Conservation (phyloP, 2,329 filamentous ascomycete genomes). For the Cryphonectria carpinicola region DNA sequence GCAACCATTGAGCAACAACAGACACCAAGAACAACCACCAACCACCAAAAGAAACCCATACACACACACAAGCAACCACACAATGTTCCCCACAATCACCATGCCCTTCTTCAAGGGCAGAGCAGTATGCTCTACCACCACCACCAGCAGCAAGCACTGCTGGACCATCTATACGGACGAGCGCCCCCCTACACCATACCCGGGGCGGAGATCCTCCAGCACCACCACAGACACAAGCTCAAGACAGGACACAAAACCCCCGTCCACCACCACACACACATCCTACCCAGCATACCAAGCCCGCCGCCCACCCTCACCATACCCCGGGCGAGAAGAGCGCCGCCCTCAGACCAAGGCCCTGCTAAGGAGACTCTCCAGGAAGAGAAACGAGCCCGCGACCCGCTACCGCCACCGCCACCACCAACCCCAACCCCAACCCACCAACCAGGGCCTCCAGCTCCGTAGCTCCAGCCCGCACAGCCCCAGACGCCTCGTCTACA, state of each 20-base stretch:
- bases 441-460: background rate
- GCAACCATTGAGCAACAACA: background rate
- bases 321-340: background rate
- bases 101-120: background rate
- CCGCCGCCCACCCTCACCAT: background rate
- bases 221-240: background rate
- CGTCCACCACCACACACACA: background rate
- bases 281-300: background rate
- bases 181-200: background rate
- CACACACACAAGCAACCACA: background rate
- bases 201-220: background rate
- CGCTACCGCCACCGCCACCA: background rate
- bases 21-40: background rate
- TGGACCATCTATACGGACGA: background rate
- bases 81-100: background rate
- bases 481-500: background rate
- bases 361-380: too few relatives aligned
- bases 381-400: background rate
- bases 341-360: too few relatives aligned
- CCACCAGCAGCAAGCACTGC: too few relatives aligned
- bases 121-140: background rate
- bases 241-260: background rate
- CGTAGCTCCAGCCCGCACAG: background rate
- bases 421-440: background rate
- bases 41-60: background rate